phyloP scores from a whole-genome alignment of 2,329 filamentous ascomycete genomes.

The Aspergillus ochraceoroseus region DNA sequence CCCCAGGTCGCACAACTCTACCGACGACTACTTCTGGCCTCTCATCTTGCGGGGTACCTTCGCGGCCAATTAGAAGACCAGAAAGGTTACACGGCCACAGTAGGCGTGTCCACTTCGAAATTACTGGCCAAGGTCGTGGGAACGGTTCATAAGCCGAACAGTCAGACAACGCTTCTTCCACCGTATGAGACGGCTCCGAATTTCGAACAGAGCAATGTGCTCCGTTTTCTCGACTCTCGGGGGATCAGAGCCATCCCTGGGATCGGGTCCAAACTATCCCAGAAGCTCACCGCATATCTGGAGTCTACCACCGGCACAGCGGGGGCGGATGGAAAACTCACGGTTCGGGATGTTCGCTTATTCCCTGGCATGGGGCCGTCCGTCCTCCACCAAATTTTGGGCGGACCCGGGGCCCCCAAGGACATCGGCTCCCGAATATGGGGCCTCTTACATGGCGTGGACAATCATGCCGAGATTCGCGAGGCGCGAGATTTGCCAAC shows the following conservation, averaged over 20 bases:
- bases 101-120: conserved; percentile 84
- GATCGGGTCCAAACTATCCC: conserved; percentile 73
- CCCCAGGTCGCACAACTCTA: conserved; percentile 33
- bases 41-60: conserved; percentile 72
- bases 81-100: conserved; percentile 80
- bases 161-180: conserved; percentile 77
- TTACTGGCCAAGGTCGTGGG: conserved; percentile 79
- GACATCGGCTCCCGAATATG: conserved; percentile 70
- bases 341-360: conserved; percentile 60
- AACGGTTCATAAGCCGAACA: conserved; percentile 76
- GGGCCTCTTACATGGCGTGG: conserved; percentile 74
- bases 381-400: conserved; percentile 63
- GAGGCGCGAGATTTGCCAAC: conserved; percentile 66
- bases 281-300: conserved; percentile 49
- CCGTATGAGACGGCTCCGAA: conserved; percentile 46
- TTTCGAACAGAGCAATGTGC: conserved; percentile 48
- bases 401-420: conserved; percentile 63
- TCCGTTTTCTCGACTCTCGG: conserved; percentile 67
- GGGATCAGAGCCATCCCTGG: conserved; percentile 78
- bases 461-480: conserved; percentile 68
- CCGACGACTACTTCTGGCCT: conserved; percentile 67
- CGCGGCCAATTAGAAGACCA: conserved; percentile 67
- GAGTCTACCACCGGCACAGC: background rate
- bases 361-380: conserved; percentile 60
- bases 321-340: conserved; percentile 52